Evolutionary conservation across 345 rosid species (phyloP).

Genomic region (Gossypioides kirkii): DNA sequence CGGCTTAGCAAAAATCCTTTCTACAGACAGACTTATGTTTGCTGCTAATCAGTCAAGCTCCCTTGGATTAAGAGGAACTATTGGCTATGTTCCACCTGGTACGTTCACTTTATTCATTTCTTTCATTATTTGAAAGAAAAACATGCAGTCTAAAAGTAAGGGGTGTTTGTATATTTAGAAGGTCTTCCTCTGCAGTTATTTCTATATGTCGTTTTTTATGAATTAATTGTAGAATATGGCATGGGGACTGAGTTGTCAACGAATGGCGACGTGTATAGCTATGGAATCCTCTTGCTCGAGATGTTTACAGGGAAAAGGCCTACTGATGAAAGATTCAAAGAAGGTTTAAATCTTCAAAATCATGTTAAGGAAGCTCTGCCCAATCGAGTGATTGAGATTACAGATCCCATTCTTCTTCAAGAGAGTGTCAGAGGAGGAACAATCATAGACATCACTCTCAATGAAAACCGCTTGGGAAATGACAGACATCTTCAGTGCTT

Average conservation of each 20-base stretch:
- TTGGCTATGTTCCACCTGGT: slow-evolving; percentile 27
- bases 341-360: neutral
- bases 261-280: neutral
- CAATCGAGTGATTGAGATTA: too few species aligned
- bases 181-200: too few species aligned
- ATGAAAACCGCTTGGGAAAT: too few species aligned
- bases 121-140: neutral
- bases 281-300: neutral
- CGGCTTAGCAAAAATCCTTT: neutral
- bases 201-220: too few species aligned
- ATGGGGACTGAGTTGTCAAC: neutral
- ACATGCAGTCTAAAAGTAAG: too few species aligned
- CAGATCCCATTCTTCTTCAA: too few species aligned
- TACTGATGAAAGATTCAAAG: neutral
- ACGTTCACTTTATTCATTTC: neutral
- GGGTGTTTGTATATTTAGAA: too few species aligned
- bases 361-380: too few species aligned
- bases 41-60: neutral
- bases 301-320: neutral
- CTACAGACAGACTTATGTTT: accelerated
- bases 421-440: too few species aligned
- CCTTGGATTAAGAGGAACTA: slow-evolving; percentile 12
- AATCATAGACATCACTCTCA: too few species aligned
- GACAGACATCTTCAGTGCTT: too few species aligned
- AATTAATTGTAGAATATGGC: neutral